Evolutionary conservation across 2,329 filamentous ascomycete species (phyloP).

Genomic region (Fusarium sp.): DNA sequence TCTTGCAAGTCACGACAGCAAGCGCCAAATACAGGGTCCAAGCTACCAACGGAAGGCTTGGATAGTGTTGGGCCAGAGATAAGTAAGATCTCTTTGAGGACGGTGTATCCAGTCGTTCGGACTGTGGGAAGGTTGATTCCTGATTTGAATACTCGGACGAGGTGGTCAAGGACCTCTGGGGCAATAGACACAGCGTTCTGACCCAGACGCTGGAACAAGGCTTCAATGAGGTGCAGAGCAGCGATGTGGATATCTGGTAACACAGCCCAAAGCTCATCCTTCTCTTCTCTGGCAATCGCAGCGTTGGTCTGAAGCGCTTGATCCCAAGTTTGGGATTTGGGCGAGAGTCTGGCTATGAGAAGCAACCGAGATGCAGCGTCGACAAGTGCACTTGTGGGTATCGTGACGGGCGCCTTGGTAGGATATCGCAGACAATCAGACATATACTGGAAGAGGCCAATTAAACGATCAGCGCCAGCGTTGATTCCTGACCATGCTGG

Average conservation of each 20-base stretch:
- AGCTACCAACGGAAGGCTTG: constrained; percentile 69
- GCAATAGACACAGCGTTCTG: constrained; percentile 65
- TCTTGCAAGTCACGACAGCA: constrained; percentile 79
- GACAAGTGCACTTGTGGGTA: constrained; percentile 72
- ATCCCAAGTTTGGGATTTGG: constrained; percentile 55
- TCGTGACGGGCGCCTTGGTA: constrained; percentile 70
- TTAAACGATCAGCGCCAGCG: constrained; percentile 74
- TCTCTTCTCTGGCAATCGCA: constrained; percentile 80
- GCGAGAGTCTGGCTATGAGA: constrained; percentile 66
- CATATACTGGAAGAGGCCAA: constrained; percentile 71
- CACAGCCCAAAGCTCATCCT: constrained; percentile 76
- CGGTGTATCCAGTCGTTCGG: constrained; percentile 67
- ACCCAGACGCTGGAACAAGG: constrained; percentile 66
- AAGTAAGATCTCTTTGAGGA: constrained; percentile 65
- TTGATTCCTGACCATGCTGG: constrained; percentile 77
- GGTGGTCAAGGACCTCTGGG: constrained; percentile 73
- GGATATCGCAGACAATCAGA: constrained; percentile 67
- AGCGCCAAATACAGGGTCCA: constrained; percentile 68
- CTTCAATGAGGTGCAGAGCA: constrained; percentile 68
- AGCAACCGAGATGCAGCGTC: constrained; percentile 76
- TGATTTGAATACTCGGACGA: constrained; percentile 73
- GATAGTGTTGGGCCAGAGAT: constrained; percentile 71
- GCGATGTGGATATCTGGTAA: constrained; percentile 79
- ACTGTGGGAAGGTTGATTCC: constrained; percentile 61
- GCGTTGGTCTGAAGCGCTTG: constrained; percentile 70